Conservation (phyloP, 768 basidiomycete genomes). For the Lactifluus pinguis region DNA sequence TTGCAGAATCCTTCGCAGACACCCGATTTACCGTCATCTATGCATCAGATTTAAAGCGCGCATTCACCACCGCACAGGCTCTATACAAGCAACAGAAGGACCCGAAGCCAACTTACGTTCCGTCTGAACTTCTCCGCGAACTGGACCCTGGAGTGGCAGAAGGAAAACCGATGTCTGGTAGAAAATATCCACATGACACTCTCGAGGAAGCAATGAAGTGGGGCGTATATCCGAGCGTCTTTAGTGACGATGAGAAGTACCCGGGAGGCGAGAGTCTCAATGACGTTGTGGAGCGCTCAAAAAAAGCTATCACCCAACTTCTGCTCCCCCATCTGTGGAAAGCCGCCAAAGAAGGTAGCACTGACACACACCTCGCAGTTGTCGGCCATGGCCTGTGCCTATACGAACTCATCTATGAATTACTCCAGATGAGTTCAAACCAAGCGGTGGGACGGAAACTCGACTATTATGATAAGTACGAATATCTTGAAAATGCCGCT, state of each 20-base stretch:
- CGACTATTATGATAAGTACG: no score
- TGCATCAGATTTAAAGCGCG: slow-evolving; percentile 59
- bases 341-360: slow-evolving; percentile 31
- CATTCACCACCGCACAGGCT: slow-evolving; percentile 50
- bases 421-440: slow-evolving; percentile 37
- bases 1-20: slow-evolving; percentile 43
- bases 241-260: slow-evolving; percentile 42
- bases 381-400: slow-evolving; percentile 75
- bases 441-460: slow-evolving; percentile 26
- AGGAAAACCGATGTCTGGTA: slow-evolving; percentile 42
- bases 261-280: slow-evolving; percentile 65
- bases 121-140: slow-evolving; percentile 50
- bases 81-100: no score
- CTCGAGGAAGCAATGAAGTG: slow-evolving; percentile 40
- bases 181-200: slow-evolving; percentile 14
- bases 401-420: slow-evolving; percentile 37
- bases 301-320: slow-evolving; percentile 39
- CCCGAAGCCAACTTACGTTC: slow-evolving; percentile 38
- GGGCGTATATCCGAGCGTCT: slow-evolving; percentile 45
- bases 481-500: slow-evolving; percentile 59
- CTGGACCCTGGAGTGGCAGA: slow-evolving; percentile 66
- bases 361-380: slow-evolving; percentile 47
- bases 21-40: slow-evolving; percentile 47
- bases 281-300: slow-evolving; percentile 52
- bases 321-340: slow-evolving; percentile 47